phyloP scores from a whole-genome alignment of 106 monocot species.

The Dendrobium huoshanense region DNA sequence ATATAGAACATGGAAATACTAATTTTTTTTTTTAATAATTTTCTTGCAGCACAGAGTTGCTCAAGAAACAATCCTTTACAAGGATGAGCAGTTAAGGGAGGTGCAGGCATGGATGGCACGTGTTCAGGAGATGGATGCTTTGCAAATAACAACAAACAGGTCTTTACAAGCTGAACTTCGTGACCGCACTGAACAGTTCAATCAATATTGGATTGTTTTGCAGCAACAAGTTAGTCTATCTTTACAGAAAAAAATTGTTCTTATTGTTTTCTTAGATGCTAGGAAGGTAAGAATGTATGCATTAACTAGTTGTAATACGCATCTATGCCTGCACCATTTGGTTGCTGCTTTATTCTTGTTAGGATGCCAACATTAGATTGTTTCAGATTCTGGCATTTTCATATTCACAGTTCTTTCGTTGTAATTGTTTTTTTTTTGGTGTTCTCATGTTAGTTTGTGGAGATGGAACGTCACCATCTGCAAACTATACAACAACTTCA shows the following conservation, averaged over 20 bases:
- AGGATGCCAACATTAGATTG: background rate
- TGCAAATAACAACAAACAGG: constrained; percentile 65
- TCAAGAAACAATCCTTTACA: constrained; percentile 69
- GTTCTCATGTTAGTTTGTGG: constrained; percentile 48
- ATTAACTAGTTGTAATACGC: background rate
- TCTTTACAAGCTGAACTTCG: constrained; percentile 75
- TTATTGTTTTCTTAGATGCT: background rate
- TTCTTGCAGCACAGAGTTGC: constrained; percentile 72
- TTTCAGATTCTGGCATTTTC: background rate
- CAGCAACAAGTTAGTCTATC: constrained; percentile 56
- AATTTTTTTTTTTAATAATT: background rate
- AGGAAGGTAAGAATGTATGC: background rate
- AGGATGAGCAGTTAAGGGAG: constrained; percentile 90
- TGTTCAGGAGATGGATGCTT: constrained; percentile 80
- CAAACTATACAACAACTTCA: constrained; percentile 93
- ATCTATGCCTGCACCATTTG: background rate
- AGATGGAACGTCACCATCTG: constrained; percentile 79
- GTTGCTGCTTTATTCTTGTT: background rate
- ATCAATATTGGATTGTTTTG: constrained; percentile 66
- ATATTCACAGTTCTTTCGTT: background rate
- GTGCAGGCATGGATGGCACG: constrained; percentile 76
- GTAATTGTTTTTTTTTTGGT: background rate
- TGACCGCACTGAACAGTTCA: constrained; percentile 85
- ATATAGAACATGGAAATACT: background rate
- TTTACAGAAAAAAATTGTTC: background rate